A percentile compares a stretch with the other conserved stretches of the same genome.
phyloP scores from a whole-genome alignment of 202 grass and related monocot species.

The Miscanthus sacchariflorus region DNA sequence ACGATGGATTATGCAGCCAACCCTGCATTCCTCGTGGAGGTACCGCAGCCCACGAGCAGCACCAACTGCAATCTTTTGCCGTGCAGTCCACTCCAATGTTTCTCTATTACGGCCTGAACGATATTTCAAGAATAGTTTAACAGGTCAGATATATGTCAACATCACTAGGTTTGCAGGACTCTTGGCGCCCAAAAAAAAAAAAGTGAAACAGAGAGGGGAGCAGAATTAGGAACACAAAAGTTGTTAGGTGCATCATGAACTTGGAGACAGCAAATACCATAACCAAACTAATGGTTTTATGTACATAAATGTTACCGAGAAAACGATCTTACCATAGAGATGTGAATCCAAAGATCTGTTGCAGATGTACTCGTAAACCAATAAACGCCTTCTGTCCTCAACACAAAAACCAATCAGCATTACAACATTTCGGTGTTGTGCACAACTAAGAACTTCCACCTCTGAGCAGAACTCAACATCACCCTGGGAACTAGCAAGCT shows the following conservation, averaged over 20 bases:
- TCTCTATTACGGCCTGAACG: slow-evolving; percentile 67
- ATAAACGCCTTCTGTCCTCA: slow-evolving; percentile 92
- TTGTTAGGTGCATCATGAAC: background rate
- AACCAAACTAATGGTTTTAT: slow-evolving; percentile 16
- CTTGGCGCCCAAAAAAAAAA: background rate
- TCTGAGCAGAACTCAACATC: slow-evolving; percentile 99
- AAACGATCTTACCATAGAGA: slow-evolving; percentile 80
- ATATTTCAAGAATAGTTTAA: slow-evolving; percentile 46
- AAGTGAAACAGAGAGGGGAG: background rate
- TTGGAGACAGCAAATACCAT: background rate
- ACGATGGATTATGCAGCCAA: slow-evolving; percentile 98
- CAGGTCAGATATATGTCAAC: slow-evolving; percentile 25
- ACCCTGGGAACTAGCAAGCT: slow-evolving; percentile 95
- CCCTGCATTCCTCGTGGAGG: slow-evolving; percentile 97
- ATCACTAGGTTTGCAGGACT: background rate
- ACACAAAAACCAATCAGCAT: slow-evolving; percentile 99
- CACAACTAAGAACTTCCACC: slow-evolving; percentile 98
- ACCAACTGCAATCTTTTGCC: slow-evolving; percentile 98
- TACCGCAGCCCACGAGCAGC: slow-evolving; percentile 96
- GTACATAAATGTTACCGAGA: slow-evolving; percentile 32
- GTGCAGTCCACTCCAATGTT: slow-evolving; percentile 81
- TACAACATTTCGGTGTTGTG: slow-evolving; percentile 98
- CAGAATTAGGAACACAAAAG: slow-evolving; percentile 27
- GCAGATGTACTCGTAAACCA: slow-evolving; percentile 99
- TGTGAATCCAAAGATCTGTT: slow-evolving; percentile 98